Base-by-base conservation (phyloP, 768 basidiomycete species). In the Lactarius sp. region DNA sequence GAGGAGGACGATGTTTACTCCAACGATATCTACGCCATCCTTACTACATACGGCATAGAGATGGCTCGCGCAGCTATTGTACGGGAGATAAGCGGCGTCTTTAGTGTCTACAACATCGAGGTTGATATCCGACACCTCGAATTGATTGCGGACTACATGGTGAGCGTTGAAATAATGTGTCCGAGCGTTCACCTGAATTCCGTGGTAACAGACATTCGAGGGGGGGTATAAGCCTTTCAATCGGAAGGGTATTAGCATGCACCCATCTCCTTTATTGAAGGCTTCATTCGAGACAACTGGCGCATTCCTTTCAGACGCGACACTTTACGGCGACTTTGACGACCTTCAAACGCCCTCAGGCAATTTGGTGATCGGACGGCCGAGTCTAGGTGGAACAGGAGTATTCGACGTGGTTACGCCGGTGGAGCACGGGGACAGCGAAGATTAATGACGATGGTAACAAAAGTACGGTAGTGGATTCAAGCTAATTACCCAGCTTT, bases 141-240 rank as follows among this genome's bases (percentile, higher is more conserved):
- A 70, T 80, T 99, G 67, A 97, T 99, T 73, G 97, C 97, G 14
- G 97, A 99, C 75, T 99, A 98, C 74, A 99, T 99, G 97, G 96
- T 96, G 71, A 69, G 88, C 71, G 60, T 37, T 52, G 54, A 33
- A 33, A 53, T 41, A n/a, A 44, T 44, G 10, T 22, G 54, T 18
- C 27, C 52, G n/a, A 67, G 34, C 33, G 12, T 42, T 41, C 22
- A 56, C 61, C 58, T 52, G 13, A 63, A 10, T 3, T 18, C 22
- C 49, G n/a, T 56, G 44, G 8, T 31, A n/a, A n/a, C 59, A 98
- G 96, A 98, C 97, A 0, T 98, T 94, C 73, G 95, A 98, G 60
- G 97, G 97, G 36, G 94, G 90, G 34, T 99, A 95, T 80, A 96
- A 92, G 76, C 94, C 97, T 2, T 99, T 98, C 79, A 99, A 98